These are phyloP conservation scores for Neopestalotiopsis sp. DNA, from an alignment of 2,329 filamentous ascomycete genomes.

Conservation along the genomic window DNA sequence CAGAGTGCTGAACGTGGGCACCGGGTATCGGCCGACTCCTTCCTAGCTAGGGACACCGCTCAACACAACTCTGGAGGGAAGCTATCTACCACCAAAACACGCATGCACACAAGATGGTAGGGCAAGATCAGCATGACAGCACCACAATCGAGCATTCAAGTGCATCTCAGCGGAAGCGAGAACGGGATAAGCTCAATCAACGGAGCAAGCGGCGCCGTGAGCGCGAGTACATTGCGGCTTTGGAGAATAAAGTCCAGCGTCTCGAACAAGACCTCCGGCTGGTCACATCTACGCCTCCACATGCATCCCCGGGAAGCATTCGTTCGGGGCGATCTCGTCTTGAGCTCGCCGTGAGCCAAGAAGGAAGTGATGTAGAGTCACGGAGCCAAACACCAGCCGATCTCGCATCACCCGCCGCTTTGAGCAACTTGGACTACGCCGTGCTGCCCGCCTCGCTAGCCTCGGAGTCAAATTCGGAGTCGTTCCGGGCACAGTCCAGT, in stretches of 20 bases:
- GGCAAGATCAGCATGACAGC: neutral
- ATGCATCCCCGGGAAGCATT: neutral
- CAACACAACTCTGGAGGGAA: neutral
- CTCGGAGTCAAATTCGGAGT: neutral
- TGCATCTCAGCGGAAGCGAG: constrained; percentile 8
- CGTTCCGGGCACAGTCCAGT: neutral
- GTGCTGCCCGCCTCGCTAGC: neutral
- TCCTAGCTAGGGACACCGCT: no score
- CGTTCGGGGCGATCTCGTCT: neutral
- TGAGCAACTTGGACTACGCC: neutral
- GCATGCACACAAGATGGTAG: neutral
- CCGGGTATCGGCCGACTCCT: no score
- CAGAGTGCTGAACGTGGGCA: no score
- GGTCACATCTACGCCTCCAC: neutral
- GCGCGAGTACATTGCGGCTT: constrained; percentile 7
- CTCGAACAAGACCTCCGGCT: constrained; percentile 9
- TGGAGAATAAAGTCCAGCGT: neutral
- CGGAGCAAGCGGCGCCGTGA: constrained; percentile 2
- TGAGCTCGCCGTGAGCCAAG: neutral
- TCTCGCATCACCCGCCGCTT: neutral
- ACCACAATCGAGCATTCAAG: neutral
- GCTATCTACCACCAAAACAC: neutral
- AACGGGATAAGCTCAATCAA: constrained; percentile 10
- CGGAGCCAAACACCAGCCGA: neutral
- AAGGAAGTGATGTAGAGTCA: neutral